Conservation (phyloP, 1,284 basidiomycete species). For the Calocybe gambosa region DNA sequence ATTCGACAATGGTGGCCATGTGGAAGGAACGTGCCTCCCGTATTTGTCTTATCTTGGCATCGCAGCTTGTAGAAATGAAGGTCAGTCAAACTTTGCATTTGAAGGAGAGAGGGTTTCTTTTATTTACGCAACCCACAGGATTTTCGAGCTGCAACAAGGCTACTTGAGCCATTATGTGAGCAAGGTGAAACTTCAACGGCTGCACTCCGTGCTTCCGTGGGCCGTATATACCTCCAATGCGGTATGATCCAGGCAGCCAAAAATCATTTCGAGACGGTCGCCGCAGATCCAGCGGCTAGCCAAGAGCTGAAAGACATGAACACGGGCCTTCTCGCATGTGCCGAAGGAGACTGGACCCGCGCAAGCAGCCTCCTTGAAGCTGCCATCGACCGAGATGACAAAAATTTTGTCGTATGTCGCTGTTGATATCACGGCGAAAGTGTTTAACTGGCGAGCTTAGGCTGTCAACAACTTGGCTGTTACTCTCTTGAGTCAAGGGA, state of each 20-base stretch:
- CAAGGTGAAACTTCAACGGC: conserved; percentile 40
- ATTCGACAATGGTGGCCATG: conserved; percentile 49
- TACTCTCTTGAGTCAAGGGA: conserved; percentile 60
- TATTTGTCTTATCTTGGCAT: conserved; percentile 64
- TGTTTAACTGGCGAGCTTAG: conserved; percentile 27
- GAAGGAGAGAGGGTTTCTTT: background rate
- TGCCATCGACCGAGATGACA: conserved; percentile 43
- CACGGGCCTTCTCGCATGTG: conserved; percentile 53
- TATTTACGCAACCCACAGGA: conserved; percentile 39
- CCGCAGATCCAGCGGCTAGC: conserved; percentile 38
- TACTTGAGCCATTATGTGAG: conserved; percentile 58
- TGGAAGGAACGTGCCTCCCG: conserved; percentile 75
- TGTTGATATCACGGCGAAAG: background rate
- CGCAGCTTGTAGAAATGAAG: conserved; percentile 72
- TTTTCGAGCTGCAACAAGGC: conserved; percentile 53
- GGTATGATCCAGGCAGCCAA: conserved; percentile 56
- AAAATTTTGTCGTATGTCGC: conserved; percentile 44
- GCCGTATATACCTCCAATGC: conserved; percentile 66
- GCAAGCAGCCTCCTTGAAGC: conserved; percentile 40
- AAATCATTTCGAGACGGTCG: conserved; percentile 46
- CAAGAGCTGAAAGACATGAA: conserved; percentile 51
- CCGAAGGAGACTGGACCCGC: conserved; percentile 61
- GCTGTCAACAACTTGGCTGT: conserved; percentile 78
- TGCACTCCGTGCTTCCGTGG: conserved; percentile 59
- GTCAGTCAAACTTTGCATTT: conserved; percentile 26